Base-by-base conservation (phyloP, 2,329 filamentous ascomycete genomes). In the Verticillium nonalfalfae region DNA sequence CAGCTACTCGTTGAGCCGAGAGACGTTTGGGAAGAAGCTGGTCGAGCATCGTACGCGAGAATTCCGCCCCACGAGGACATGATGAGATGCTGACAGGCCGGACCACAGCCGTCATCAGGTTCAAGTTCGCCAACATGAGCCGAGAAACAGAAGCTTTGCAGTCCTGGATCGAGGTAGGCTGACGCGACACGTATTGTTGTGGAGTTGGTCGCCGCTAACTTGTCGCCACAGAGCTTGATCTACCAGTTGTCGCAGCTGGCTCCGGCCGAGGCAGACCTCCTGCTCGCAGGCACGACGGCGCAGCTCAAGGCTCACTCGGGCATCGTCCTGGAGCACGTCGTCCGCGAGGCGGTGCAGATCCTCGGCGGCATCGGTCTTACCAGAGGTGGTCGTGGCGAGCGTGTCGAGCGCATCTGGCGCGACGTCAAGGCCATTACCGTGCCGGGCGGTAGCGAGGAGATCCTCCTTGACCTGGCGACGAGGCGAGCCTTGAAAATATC, bases 171-270 rank as follows among this genome's bases (percentile, higher is more conserved):
- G 65, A 66, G 55, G 63, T 64, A 15, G 9, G 55, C 33, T 2
- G 3, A 6, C 26, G n/a, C 38, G 7, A 34, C 14, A 38, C 18
- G 14, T 18, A 38, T 10, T 13, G 6, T 13, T 14, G 2, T 21
- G 5, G n/a, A n/a, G n/a, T n/a, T 31, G 33, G 31, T 11, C 4
- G 34, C 15, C 11, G 14, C 55, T 60, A 4, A 56, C 39, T 21
- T 56, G 7, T 33, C 5, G 1, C 18, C n/a, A 3, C 61, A 63
- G 61, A 64, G 61, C 31, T 18, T 85, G 3, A 81, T 81, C 11
- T 79, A 81, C 54, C 74, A 82, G 38, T 76, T 81, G 38, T 59
- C 59, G 9, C 35, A 60, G n/a, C 31, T 63, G 3, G 57, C 62
- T 18, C 54, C 60, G 5, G 31, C 59, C 2, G 65, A 65, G 50